A percentile compares a stretch with the other conserved stretches of the same genome.
Evolutionary conservation across 306 rosid species (phyloP).

Genomic region (Quercus cerris): DNA sequence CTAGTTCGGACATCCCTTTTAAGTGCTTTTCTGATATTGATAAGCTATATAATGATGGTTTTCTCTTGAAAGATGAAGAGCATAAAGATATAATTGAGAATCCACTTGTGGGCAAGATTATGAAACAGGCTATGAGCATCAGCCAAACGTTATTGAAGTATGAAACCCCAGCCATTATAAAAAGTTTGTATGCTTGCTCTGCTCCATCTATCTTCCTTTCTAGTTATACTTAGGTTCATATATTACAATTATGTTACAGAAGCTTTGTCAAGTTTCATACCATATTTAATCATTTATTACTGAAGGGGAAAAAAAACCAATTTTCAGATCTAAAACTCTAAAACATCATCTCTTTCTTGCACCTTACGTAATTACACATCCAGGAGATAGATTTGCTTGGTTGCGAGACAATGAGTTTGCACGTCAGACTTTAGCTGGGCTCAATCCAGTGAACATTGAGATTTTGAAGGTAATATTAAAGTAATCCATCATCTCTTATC

Average conservation of each 20-base stretch:
- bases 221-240: constrained; percentile 4
- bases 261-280: neutral
- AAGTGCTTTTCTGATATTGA: constrained; percentile 84
- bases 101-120: constrained; percentile 37
- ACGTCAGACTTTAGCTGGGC: constrained; percentile 84
- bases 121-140: constrained; percentile 59
- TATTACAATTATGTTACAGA: neutral
- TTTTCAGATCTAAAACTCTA: neutral
- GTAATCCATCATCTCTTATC: neutral
- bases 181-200: constrained; percentile 37
- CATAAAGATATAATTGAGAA: constrained; percentile 21
- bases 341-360: constrained; percentile 2
- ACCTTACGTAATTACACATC: neutral
- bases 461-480: constrained; percentile 59
- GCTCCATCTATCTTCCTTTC: neutral
- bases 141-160: constrained; percentile 65
- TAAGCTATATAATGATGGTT: constrained; percentile 76
- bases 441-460: constrained; percentile 92
- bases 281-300: neutral
- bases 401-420: constrained; percentile 91
- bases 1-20: constrained; percentile 84
- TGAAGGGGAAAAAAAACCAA: neutral
- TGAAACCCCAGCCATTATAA: constrained; percentile 72
- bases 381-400: constrained; percentile 91
- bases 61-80: constrained; percentile 61